Percentiles rank a stretch among this genome's conserved stretches.
These are phyloP conservation scores for Thraustochytrium striatum DNA, from an alignment of 352 stramenopile species.

Conservation along the genomic window DNA sequence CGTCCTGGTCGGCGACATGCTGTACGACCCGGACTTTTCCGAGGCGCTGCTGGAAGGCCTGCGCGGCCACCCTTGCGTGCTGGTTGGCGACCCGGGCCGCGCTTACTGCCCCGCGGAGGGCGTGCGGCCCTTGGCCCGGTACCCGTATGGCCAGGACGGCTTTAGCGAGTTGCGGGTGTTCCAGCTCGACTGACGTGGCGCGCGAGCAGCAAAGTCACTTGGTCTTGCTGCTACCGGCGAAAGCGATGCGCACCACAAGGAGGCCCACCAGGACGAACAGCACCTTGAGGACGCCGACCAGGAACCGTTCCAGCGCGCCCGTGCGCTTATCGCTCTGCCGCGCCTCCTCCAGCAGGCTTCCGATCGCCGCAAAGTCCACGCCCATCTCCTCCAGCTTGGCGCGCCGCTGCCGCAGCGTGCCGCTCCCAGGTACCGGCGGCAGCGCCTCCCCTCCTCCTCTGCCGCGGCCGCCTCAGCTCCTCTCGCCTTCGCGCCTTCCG, in stretches of 20 bases:
- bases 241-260: neutral
- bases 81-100: constrained; percentile 22
- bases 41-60: neutral
- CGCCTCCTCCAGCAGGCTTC: no score
- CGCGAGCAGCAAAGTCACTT: neutral
- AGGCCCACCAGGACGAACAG: neutral
- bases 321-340: no score
- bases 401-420: neutral
- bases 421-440: no score
- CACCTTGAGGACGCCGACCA: constrained; percentile 25
- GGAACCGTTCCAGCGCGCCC: no score
- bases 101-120: constrained; percentile 21
- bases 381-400: neutral
- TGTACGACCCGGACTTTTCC: constrained; percentile 43
- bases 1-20: constrained; percentile 32
- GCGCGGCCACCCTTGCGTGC: neutral
- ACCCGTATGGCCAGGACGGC: constrained; percentile 18
- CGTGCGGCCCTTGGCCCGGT: neutral
- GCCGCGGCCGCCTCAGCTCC: neutral
- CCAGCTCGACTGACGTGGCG: neutral
- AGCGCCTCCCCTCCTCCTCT: neutral
- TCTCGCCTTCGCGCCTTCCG: neutral
- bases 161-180: constrained; percentile 33
- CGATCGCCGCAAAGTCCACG: no score
- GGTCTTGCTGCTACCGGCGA: neutral